Conservation (phyloP, 441 rosid genomes). For the Biscutella laevigata region DNA sequence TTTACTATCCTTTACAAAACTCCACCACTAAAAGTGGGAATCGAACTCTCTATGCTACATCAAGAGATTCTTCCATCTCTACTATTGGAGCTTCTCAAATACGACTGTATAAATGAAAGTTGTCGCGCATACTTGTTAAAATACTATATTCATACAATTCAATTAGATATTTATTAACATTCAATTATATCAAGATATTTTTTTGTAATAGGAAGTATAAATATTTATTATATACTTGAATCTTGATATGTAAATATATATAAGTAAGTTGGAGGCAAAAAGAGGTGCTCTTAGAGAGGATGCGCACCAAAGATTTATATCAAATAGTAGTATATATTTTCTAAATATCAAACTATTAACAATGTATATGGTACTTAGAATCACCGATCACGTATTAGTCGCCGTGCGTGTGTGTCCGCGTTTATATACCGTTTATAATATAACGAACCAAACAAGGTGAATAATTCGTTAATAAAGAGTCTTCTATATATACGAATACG, state of each 20-base stretch:
- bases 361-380: background rate
- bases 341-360: slow-evolving; percentile 1
- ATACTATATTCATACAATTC: too few species aligned
- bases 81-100: too few species aligned
- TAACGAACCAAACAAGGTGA: slow-evolving; percentile 2
- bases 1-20: too few species aligned
- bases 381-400: slow-evolving; percentile 4
- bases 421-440: background rate
- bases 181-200: too few species aligned
- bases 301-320: slow-evolving; percentile 20
- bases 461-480: slow-evolving; percentile 8
- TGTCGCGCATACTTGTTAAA: too few species aligned
- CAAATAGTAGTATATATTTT: too few species aligned
- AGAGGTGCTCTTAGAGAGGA: slow-evolving; percentile 23
- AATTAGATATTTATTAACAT: too few species aligned
- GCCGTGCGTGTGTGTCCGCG: slow-evolving; percentile 5
- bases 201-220: too few species aligned
- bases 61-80: too few species aligned
- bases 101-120: too few species aligned
- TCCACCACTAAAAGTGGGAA: too few species aligned
- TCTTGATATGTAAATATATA: background rate
- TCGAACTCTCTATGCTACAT: too few species aligned
- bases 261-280: slow-evolving; percentile 19
- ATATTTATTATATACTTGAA: background rate
- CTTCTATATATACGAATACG: background rate